Percentiles rank a stretch among this genome's conserved stretches.
These are phyloP conservation scores for Cardamine chenopodiifolia DNA, from an alignment of 345 rosid species.

Conservation along the genomic window DNA sequence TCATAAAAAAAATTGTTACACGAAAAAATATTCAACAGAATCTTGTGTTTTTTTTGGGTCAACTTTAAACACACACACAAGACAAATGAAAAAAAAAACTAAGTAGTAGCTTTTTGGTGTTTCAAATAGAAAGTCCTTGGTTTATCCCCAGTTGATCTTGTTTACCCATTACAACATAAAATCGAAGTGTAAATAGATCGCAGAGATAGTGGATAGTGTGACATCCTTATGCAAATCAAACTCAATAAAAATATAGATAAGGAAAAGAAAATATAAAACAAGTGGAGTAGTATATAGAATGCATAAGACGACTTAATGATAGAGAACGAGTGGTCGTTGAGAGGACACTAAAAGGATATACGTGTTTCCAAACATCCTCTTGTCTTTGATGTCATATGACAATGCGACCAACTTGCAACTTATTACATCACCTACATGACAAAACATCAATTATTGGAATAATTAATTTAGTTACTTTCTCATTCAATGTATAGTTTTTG, in stretches of 20 bases:
- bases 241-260: background rate
- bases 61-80: background rate
- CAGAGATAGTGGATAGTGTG: constrained; percentile 1
- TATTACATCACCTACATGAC: constrained; percentile 21
- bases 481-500: background rate
- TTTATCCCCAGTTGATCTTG: background rate
- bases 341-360: constrained; percentile 17
- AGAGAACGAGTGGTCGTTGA: constrained; percentile 19
- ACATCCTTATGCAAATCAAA: background rate
- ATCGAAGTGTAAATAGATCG: background rate
- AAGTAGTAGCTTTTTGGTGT: background rate
- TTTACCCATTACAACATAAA: background rate
- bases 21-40: background rate
- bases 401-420: constrained; percentile 38
- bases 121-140: background rate
- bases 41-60: background rate
- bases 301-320: constrained; percentile 6
- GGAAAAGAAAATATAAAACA: background rate
- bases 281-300: constrained; percentile 23
- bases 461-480: background rate
- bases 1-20: background rate
- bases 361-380: constrained; percentile 41
- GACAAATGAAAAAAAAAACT: background rate
- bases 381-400: constrained; percentile 24
- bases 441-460: background rate